A percentile compares a stretch with the other conserved stretches of the same genome.
Evolutionary conservation across 345 rosid genomes (phyloP).

Genomic region (Linum trigynum): DNA sequence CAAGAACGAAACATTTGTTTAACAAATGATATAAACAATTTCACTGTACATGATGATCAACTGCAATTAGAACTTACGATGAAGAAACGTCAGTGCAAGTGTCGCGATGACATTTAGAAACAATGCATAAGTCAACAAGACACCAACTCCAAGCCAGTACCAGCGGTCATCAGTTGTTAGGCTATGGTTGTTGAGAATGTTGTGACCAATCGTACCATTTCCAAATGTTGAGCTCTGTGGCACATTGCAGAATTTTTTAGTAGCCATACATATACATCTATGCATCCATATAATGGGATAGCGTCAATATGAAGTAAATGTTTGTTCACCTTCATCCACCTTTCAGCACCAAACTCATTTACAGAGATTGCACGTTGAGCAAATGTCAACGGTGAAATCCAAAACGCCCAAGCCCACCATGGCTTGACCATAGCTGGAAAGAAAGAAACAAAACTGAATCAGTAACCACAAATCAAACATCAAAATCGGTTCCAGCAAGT

Average conservation of each 20-base stretch:
- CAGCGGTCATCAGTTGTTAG: constrained; percentile 45
- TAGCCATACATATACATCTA: neutral
- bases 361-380: constrained; percentile 60
- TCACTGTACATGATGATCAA: neutral
- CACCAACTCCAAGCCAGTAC: constrained; percentile 84
- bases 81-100: constrained; percentile 30
- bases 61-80: constrained; percentile 43
- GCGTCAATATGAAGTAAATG: constrained; percentile 1
- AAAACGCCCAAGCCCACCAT: constrained; percentile 86
- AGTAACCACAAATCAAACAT: constrained; percentile 1
- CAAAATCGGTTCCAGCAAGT: too few relatives aligned
- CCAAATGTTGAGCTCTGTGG: constrained; percentile 52
- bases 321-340: constrained; percentile 59
- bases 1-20: constrained; percentile 6
- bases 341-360: constrained; percentile 68
- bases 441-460: constrained; percentile 2
- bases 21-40: neutral
- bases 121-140: constrained; percentile 44
- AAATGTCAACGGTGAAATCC: constrained; percentile 36
- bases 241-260: constrained; percentile 2
- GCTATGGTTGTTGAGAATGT: constrained; percentile 42
- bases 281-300: neutral
- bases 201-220: constrained; percentile 44
- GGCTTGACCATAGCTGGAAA: constrained; percentile 56
- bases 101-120: constrained; percentile 42